Conservation (phyloP, 148 eudicot species). For the Spergularia bocconei region DNA sequence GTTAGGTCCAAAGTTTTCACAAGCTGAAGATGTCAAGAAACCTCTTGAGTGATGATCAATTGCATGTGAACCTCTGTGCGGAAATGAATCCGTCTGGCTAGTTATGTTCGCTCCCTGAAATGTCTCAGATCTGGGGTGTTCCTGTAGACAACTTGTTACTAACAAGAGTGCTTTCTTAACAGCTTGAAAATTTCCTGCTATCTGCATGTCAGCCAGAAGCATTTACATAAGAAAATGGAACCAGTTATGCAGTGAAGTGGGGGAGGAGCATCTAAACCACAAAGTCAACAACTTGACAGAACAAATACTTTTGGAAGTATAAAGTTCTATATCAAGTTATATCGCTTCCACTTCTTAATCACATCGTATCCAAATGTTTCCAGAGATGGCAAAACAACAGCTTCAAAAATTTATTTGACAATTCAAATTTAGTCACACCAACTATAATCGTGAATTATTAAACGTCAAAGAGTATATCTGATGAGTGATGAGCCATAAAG, state of each 20-base stretch:
- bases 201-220: conserved; percentile 31
- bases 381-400: no score
- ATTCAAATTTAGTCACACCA: no score
- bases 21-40: conserved; percentile 27
- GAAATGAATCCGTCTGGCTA: conserved; percentile 24
- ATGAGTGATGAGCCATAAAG: no score
- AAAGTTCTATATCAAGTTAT: neutral
- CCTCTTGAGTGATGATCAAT: conserved; percentile 36
- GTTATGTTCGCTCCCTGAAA: conserved; percentile 33
- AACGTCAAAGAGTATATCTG: no score
- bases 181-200: conserved; percentile 47
- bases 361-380: no score
- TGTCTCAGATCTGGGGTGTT: conserved; percentile 38
- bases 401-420: no score
- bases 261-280: neutral
- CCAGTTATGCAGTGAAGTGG: neutral
- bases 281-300: neutral
- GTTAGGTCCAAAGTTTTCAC: conserved; percentile 39
- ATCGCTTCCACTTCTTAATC: neutral
- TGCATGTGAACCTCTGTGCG: conserved; percentile 22
- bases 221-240: neutral
- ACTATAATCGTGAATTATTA: no score
- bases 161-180: conserved; percentile 50
- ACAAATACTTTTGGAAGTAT: neutral
- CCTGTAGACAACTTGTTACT: conserved; percentile 61